These are phyloP conservation scores for Ilex aquifolium DNA, from an alignment of 257 asterid genomes.

Conservation along the genomic window DNA sequence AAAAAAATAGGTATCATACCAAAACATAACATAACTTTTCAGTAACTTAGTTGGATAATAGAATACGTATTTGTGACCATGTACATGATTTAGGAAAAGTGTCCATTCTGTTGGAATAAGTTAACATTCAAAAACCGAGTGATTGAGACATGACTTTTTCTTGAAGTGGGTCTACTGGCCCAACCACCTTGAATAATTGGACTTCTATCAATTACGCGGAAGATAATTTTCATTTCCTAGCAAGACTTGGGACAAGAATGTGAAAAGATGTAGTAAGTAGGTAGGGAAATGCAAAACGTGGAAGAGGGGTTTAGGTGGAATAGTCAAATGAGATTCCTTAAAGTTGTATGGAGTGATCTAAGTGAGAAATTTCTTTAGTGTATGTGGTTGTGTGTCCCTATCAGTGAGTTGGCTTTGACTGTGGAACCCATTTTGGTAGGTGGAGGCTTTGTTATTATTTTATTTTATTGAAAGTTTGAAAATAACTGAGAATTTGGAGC, in stretches of 20 bases:
- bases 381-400: slow-evolving; percentile 26
- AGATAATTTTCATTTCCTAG: background rate
- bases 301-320: slow-evolving; percentile 6
- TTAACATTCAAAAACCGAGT: background rate
- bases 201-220: background rate
- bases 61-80: too few species aligned
- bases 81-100: too few species aligned
- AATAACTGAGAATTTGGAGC: too few species aligned
- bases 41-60: too few species aligned
- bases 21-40: too few species aligned
- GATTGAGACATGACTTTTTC: background rate
- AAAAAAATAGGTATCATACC: too few species aligned
- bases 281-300: background rate
- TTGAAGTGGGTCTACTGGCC: background rate
- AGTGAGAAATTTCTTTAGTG: slow-evolving; percentile 8
- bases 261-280: slow-evolving; percentile 6
- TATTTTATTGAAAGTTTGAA: too few species aligned
- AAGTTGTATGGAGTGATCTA: slow-evolving; percentile 1
- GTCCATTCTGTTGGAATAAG: too few species aligned
- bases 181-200: background rate
- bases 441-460: slow-evolving; percentile 1
- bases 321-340: background rate
- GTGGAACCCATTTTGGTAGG: slow-evolving; percentile 13
- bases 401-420: slow-evolving; percentile 25
- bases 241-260: slow-evolving; percentile 3